Percentiles rank a stretch among this genome's conserved stretches.
phyloP scores from a whole-genome alignment of 306 rosid species.

The Coriaria nepalensis region DNA sequence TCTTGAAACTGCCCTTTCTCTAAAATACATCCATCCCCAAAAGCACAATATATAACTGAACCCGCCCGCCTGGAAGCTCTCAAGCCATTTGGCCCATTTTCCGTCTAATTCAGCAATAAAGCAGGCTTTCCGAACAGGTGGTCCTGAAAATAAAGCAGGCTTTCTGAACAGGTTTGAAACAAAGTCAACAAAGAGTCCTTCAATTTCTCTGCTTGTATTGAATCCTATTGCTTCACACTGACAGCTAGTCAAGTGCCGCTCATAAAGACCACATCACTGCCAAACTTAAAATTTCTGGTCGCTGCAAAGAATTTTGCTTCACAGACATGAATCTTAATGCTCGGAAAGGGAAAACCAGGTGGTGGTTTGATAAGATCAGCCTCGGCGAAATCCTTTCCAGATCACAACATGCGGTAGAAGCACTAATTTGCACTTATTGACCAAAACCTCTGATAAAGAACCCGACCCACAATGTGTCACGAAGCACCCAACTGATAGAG shows the following conservation, averaged over 20 bases:
- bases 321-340: slow-evolving; percentile 26
- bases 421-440: slow-evolving; percentile 43
- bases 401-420: too few species aligned
- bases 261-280: slow-evolving; percentile 19
- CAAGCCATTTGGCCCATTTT: slow-evolving; percentile 44
- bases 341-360: slow-evolving; percentile 29
- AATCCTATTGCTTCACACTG: slow-evolving; percentile 37
- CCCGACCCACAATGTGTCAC: slow-evolving; percentile 75
- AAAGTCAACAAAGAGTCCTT: slow-evolving; percentile 38
- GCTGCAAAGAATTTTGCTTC: slow-evolving; percentile 20
- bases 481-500: slow-evolving; percentile 66
- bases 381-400: slow-evolving; percentile 13
- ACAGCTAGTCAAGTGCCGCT: slow-evolving; percentile 15
- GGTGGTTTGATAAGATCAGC: slow-evolving; percentile 26
- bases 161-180: slow-evolving; percentile 25
- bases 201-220: slow-evolving; percentile 45
- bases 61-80: slow-evolving; percentile 21
- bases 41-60: slow-evolving; percentile 44
- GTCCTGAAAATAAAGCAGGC: slow-evolving; percentile 43
- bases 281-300: slow-evolving; percentile 5
- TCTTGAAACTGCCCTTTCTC: slow-evolving; percentile 33
- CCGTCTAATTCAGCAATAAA: slow-evolving; percentile 22
- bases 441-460: slow-evolving; percentile 43
- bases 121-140: slow-evolving; percentile 34
- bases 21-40: slow-evolving; percentile 45